Evolutionary conservation across 352 stramenopile species (phyloP), one percentile per base, ranked within the genome.

Genomic region (Phytophthora sansomeana): DNA sequence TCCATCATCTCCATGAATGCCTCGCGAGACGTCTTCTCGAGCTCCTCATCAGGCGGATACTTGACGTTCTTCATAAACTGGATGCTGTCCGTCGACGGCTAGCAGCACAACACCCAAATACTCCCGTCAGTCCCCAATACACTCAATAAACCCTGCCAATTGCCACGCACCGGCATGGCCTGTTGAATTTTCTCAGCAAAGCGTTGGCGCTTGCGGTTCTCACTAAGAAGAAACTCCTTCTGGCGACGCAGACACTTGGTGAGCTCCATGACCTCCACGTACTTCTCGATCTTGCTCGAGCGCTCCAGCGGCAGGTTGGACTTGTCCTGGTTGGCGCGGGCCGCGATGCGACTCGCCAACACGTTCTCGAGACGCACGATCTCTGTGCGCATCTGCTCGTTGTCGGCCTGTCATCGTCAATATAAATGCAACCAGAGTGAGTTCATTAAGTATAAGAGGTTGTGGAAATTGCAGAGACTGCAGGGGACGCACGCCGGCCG

Each of bases 41-140:
- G 83, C 57, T 93, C 86, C 17, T 91, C 79, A 54, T 93, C 86
- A 13, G 79, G 47, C 19, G 86, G 86, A 56, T 84, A 92, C 69
- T 93, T 95, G 63, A 95, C 85, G 33, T 92, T 95, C 67, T 93
- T 93, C 83, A 95, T 91, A 67, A 95, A 93, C 72, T 95, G 86
- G 48, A 95, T 89, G 66, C 84, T 92, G 63, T 95, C 84, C 6
- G 86, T 95, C 9, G 86, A 92, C 8, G 84, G 86, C 82, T 93
- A 49, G 7, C 21, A 26, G 19, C 11, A 72, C 26, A 64, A 61
- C 42, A 64, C 46, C 17, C 38, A n/a, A 6, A 50, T 4, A 57
- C 46, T 38, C 44, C 44, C 7, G n/a, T 67, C 36, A 75, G 42
- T 30, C 26, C 8, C 6, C 19, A 9, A 16, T n/a, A 21, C 29